A percentile compares a stretch with the other conserved stretches of the same genome.
phyloP scores from a whole-genome alignment of 352 stramenopile genomes.

The Phytophthora nicotianae region DNA sequence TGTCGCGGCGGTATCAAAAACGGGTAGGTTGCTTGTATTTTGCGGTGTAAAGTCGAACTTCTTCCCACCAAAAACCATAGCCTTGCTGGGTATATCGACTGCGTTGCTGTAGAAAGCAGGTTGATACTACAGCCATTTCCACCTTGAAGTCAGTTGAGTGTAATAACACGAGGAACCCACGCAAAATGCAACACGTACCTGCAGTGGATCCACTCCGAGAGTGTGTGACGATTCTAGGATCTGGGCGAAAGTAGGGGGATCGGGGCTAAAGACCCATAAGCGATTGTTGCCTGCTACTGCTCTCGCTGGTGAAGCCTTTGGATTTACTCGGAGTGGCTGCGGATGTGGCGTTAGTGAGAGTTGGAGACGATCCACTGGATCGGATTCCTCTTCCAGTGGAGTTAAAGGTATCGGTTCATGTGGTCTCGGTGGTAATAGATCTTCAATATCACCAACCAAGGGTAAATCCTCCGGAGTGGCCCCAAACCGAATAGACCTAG shows the following conservation, averaged over 20 bases:
- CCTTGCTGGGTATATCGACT: conserved; percentile 70
- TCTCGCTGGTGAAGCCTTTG: conserved; percentile 10
- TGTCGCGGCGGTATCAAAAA: conserved; percentile 52
- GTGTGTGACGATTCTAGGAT: conserved; percentile 50
- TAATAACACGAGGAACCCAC: background rate
- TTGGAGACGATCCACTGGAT: conserved; percentile 39
- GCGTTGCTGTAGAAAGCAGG: conserved; percentile 58
- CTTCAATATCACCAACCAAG: conserved; percentile 60
- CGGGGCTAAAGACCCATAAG: conserved; percentile 54
- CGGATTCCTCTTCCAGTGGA: conserved; percentile 52
- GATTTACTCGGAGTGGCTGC: conserved; percentile 21
- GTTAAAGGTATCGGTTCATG: conserved; percentile 25
- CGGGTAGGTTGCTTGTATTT: conserved; percentile 35
- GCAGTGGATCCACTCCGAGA: conserved; percentile 41
- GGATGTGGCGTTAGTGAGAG: conserved; percentile 63
- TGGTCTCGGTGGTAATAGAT: conserved; percentile 59
- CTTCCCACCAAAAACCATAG: conserved; percentile 75
- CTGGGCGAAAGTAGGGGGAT: conserved; percentile 49
- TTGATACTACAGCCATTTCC: conserved; percentile 46
- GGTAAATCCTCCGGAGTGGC: conserved; percentile 44
- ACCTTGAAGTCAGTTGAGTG: background rate
- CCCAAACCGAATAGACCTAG: conserved; percentile 20
- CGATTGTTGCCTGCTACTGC: conserved; percentile 21
- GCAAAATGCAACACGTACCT: conserved; percentile 35
- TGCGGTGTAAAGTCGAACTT: conserved; percentile 65